phyloP scores from a whole-genome alignment of 2,329 filamentous ascomycete species.

The Botryotinia globosa region DNA sequence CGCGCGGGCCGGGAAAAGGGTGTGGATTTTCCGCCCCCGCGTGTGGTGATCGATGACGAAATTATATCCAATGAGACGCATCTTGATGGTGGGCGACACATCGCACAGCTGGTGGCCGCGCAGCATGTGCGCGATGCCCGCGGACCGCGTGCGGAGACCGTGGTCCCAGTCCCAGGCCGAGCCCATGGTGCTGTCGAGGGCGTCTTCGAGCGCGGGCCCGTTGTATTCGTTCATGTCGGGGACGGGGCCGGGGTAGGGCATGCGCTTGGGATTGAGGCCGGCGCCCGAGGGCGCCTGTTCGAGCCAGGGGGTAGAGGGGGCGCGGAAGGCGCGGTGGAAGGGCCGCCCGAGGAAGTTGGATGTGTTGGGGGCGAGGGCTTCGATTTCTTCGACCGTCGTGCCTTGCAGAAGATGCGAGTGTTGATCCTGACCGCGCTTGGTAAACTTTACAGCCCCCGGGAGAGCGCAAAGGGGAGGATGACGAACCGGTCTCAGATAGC shows the following conservation, averaged over 20 bases:
- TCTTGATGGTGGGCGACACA: background rate
- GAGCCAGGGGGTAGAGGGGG: background rate
- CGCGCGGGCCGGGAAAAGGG: background rate
- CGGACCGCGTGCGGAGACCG: background rate
- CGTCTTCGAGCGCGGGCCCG: background rate
- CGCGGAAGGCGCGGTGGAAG: background rate
- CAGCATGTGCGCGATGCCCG: background rate
- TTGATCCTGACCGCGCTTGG: background rate
- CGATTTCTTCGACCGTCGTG: background rate
- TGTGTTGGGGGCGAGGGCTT: background rate
- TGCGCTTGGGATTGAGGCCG: background rate
- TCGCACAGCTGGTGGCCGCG: background rate
- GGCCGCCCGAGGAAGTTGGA: background rate
- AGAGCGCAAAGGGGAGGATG: background rate
- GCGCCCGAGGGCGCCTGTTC: background rate
- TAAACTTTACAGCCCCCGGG: background rate
- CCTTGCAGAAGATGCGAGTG: background rate
- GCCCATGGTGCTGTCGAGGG: background rate
- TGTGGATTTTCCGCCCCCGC: rapidly evolving
- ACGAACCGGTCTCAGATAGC: background rate
- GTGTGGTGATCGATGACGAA: background rate
- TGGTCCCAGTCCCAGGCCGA: background rate
- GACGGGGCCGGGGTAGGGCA: background rate
- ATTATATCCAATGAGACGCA: rapidly evolving
- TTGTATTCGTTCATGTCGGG: background rate